These are phyloP conservation scores for Populus davidiana DNA, from an alignment of 345 rosid species.

Conservation along the genomic window DNA sequence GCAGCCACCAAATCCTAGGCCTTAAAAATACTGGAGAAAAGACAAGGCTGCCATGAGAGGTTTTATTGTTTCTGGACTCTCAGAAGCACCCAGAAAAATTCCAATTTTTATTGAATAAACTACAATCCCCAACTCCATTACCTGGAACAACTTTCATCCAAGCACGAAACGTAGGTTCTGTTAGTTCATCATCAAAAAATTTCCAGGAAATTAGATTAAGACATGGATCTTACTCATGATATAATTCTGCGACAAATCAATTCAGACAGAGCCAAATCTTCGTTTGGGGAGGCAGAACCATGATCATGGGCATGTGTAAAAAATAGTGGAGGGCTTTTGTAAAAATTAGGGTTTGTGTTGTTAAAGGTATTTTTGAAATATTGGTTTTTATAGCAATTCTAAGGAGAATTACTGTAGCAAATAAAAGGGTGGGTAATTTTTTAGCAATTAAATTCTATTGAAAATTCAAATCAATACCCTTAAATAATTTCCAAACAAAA, in stretches of 20 bases:
- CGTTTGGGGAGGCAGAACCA: conserved; percentile 37
- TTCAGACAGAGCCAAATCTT: conserved; percentile 21
- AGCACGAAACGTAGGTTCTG: background rate
- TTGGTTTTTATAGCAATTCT: no score
- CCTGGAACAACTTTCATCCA: conserved; percentile 25
- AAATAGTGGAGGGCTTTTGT: no score
- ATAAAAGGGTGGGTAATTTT: no score
- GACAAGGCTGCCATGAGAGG: conserved; percentile 46
- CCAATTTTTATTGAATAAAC: background rate
- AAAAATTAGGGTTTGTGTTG: no score
- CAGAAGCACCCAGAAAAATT: conserved; percentile 58
- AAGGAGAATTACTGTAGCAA: no score
- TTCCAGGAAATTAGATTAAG: background rate
- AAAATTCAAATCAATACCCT: no score
- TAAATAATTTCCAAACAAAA: no score
- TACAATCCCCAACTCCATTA: conserved; percentile 58
- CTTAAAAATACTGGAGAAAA: no score
- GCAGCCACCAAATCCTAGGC: no score
- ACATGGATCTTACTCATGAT: conserved; percentile 37
- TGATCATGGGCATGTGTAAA: conserved; percentile 54
- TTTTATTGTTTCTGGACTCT: conserved; percentile 45
- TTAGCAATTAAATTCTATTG: no score
- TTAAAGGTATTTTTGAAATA: no score
- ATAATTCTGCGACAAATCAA: conserved; percentile 46
- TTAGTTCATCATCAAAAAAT: background rate